A percentile compares a stretch with the other conserved stretches of the same genome.
Evolutionary conservation across 1,284 basidiomycete species (phyloP).

Genomic region (Cutaneotrichosporon daszewskae): DNA sequence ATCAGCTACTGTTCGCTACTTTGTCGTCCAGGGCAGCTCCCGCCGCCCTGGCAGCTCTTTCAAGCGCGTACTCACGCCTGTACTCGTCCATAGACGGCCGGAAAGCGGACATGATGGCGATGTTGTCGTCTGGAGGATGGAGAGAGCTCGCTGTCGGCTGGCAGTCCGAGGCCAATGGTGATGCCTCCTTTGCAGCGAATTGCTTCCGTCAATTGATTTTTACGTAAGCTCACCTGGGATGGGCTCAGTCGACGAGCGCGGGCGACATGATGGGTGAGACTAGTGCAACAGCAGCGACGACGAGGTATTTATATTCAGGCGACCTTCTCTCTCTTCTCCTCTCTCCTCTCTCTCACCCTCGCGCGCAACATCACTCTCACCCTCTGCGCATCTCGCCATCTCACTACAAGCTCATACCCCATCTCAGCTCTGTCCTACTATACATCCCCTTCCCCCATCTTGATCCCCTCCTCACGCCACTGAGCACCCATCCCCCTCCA

Average conservation of each 20-base stretch:
- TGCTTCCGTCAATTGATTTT: too few species aligned
- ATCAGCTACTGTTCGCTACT: neutral
- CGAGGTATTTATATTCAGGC: too few species aligned
- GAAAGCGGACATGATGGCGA: conserved; percentile 17
- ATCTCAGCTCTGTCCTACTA: neutral
- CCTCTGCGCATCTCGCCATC: neutral
- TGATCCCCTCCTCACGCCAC: neutral
- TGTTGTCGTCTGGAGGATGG: neutral
- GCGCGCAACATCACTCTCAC: neutral
- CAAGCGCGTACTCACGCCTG: conserved; percentile 33
- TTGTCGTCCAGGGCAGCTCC: too few species aligned
- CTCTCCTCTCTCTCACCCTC: conserved; percentile 1
- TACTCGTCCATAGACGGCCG: conserved; percentile 36
- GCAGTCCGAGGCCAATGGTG: conserved; percentile 12
- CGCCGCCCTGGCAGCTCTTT: too few species aligned
- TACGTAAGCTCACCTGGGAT: too few species aligned
- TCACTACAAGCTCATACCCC: neutral
- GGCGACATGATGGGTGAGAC: too few species aligned
- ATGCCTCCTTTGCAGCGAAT: conserved; percentile 7
- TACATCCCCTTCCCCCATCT: neutral
- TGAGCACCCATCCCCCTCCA: neutral
- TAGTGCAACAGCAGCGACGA: too few species aligned
- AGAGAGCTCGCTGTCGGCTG: conserved; percentile 3
- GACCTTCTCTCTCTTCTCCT: neutral
- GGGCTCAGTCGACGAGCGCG: too few species aligned